Evolutionary conservation across 1,139 yeast species (phyloP).

Genomic region (Sugiyamaella japonica): DNA sequence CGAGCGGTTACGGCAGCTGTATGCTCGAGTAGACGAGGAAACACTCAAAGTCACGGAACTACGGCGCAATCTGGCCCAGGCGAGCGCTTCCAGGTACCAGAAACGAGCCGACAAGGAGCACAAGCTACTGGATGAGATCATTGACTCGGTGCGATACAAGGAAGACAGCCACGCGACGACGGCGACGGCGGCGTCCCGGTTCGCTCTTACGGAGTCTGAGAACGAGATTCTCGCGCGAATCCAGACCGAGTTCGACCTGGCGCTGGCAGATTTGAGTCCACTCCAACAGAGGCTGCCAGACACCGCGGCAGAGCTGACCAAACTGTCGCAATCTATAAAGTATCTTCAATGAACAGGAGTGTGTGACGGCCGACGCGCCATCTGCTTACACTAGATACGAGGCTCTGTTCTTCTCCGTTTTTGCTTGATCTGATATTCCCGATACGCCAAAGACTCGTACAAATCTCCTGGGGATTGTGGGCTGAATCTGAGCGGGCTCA

Average conservation of each 20-base stretch:
- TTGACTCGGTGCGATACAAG: slow-evolving; percentile 7
- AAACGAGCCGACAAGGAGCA: slow-evolving; percentile 21
- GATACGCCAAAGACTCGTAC: no score
- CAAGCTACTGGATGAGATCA: slow-evolving; percentile 15
- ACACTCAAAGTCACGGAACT: slow-evolving; percentile 52
- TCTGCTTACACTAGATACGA: no score
- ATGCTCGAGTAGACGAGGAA: slow-evolving; percentile 53
- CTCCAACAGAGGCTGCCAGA: slow-evolving; percentile 27
- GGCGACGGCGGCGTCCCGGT: slow-evolving; percentile 6
- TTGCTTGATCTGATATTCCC: no score
- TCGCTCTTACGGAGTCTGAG: slow-evolving; percentile 12
- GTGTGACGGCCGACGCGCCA: no score
- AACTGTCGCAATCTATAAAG: slow-evolving; percentile 25
- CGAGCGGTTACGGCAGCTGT: slow-evolving; percentile 49
- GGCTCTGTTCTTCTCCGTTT: no score
- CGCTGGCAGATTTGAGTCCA: neutral
- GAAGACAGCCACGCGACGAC: slow-evolving; percentile 1
- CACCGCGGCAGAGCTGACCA: slow-evolving; percentile 24
- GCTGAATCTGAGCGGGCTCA: no score
- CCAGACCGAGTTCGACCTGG: slow-evolving; percentile 12
- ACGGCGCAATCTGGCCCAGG: slow-evolving; percentile 50
- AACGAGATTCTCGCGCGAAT: slow-evolving; percentile 13
- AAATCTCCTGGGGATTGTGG: no score
- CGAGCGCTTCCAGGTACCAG: slow-evolving; percentile 29
- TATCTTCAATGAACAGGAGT: slow-evolving; percentile 19